Conservation (phyloP, 1,139 yeast genomes). For the Chernovozyma sophiae-reginae region DNA sequence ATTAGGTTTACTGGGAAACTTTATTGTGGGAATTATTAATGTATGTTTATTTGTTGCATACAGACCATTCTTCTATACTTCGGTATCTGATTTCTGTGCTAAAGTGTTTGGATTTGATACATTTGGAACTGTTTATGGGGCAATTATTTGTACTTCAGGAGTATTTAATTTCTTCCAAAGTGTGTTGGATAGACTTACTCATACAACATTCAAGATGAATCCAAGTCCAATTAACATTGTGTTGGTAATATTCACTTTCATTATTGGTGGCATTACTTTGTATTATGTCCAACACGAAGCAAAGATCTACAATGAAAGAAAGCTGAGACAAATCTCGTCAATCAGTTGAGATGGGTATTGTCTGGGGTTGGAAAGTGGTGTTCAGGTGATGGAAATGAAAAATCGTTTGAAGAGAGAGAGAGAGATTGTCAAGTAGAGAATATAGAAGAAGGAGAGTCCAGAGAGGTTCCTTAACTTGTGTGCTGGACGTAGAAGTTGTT, state of each 20-base stretch:
- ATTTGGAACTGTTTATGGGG: constrained; percentile 89
- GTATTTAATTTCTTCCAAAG: constrained; percentile 70
- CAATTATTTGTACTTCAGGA: constrained; percentile 79
- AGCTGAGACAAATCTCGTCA: constrained; percentile 8
- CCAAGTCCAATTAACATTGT: constrained; percentile 55
- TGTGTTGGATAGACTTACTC: constrained; percentile 65
- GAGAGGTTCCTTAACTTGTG: too few relatives aligned
- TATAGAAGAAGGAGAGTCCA: too few relatives aligned
- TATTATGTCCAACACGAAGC: constrained; percentile 30
- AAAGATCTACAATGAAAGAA: constrained; percentile 16
- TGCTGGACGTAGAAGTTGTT: too few relatives aligned
- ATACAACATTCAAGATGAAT: constrained; percentile 59
- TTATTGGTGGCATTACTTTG: constrained; percentile 29
- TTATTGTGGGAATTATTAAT: constrained; percentile 27
- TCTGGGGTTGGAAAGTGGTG: too few relatives aligned
- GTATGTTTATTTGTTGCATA: constrained; percentile 38
- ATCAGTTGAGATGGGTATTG: too few relatives aligned
- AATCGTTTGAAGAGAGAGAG: too few relatives aligned
- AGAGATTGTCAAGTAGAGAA: too few relatives aligned
- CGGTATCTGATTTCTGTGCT: constrained; percentile 86
- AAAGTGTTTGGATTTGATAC: constrained; percentile 91
- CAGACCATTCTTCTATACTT: constrained; percentile 72
- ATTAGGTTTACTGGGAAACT: constrained; percentile 32
- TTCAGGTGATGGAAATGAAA: too few relatives aligned
- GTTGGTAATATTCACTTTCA: constrained; percentile 24